phyloP scores from a whole-genome alignment of 2,329 filamentous ascomycete species.

The Talaromyces sp. region DNA sequence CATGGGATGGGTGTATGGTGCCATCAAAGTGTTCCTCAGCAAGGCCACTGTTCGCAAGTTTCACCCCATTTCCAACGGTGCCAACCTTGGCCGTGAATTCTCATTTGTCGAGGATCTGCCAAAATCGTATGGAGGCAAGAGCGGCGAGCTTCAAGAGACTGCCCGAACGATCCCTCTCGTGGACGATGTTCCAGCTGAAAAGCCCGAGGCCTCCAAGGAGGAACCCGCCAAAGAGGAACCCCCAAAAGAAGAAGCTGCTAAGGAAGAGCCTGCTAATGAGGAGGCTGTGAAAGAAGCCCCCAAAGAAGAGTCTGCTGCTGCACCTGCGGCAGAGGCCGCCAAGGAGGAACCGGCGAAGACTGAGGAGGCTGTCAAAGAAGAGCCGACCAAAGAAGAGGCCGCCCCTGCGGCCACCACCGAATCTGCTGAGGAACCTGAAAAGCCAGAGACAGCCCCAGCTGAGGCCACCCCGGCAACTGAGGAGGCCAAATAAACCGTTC shows the following conservation, averaged over 20 bases:
- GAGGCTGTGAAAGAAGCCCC: conserved; percentile 14
- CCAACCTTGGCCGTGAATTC: conserved; percentile 59
- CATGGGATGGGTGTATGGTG: conserved; percentile 80
- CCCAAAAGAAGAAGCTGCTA: conserved; percentile 7
- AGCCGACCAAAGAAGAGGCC: conserved; percentile 2
- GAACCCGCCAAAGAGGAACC: conserved; percentile 1
- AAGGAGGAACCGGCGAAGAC: conserved; percentile 4
- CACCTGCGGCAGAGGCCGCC: neutral
- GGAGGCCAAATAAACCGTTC: conserved; percentile 8
- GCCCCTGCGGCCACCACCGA: neutral
- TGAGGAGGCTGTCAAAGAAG: conserved; percentile 2
- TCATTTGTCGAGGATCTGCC: conserved; percentile 62
- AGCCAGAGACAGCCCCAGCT: conserved; percentile 1
- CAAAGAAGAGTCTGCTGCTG: conserved; percentile 13
- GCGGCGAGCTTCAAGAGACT: conserved; percentile 42
- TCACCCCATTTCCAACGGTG: conserved; percentile 70
- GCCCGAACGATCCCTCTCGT: conserved; percentile 26
- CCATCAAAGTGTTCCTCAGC: conserved; percentile 70
- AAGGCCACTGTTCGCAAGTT: conserved; percentile 73
- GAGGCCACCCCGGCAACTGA: conserved; percentile 1
- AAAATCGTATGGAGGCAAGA: conserved; percentile 72
- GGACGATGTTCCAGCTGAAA: conserved; percentile 17
- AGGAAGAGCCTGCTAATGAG: conserved; percentile 9
- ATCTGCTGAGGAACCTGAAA: neutral
- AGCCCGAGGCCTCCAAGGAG: conserved; percentile 8